Percentiles rank a stretch among this genome's conserved stretches.
Conservation (phyloP, 1,284 basidiomycete species). For the Uromyces viciae-fabae region DNA sequence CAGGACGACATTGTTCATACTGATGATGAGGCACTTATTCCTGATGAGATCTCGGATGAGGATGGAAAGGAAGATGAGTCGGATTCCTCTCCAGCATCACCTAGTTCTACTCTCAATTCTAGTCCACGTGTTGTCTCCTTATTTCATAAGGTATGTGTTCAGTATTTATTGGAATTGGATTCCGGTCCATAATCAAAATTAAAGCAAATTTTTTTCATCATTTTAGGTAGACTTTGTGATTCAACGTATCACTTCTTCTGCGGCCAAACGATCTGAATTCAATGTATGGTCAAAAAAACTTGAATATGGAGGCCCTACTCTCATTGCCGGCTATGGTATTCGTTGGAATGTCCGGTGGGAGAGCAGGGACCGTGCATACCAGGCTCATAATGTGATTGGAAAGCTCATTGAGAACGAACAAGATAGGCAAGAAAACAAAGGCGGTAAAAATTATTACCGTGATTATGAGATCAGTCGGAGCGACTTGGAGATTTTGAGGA, state of each 20-base stretch:
- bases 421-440: background rate
- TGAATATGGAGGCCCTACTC: background rate
- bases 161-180: no score
- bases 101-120: no score
- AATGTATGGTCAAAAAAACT: background rate
- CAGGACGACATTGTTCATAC: no score
- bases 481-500: no score
- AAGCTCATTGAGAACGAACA: background rate
- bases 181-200: no score
- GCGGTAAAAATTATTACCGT: background rate
- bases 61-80: no score
- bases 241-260: background rate
- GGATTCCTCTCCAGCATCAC: no score
- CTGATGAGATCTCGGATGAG: no score
- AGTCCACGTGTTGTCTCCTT: no score
- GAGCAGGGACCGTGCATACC: background rate
- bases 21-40: no score
- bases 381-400: background rate
- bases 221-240: background rate
- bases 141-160: no score
- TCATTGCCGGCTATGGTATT: background rate
- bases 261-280: background rate
- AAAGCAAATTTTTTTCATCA: no score
- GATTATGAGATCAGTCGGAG: background rate
- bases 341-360: background rate